Base-by-base conservation (phyloP, 768 basidiomycete genomes). In the Phylloporus sp. region DNA sequence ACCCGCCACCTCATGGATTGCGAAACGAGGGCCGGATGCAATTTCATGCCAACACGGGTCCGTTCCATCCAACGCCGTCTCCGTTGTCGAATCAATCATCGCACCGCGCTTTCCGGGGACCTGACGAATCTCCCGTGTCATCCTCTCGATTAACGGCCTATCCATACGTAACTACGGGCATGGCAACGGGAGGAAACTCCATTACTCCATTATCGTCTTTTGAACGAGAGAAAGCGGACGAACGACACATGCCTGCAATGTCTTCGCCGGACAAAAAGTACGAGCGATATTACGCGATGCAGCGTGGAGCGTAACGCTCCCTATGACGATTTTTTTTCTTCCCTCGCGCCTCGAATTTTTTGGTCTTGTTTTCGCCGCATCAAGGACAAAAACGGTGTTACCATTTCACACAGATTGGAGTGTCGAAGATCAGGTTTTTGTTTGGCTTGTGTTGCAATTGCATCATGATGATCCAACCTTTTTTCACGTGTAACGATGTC, bases 141-240 rank as follows among this genome's bases (percentile, higher is more conserved):
- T 51, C 69, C 20, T 72, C 74, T 38, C 73, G 65, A 48, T 54
- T 64, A 48, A 48, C 50, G 28, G 44, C 57, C n/a, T 68, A 64
- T 38, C 38, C 49, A 13, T 68, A 75, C 40, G 57, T 70, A 43
- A 65, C 71, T 4, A 68, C 78, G 8, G 61, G 66, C 32, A 56
- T 68, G 42, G 49, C 71, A 14, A 58, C 73, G 6, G 66, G 53
- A n/a, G 58, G 58, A 15, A 60, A 46, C 2, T 38, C 55, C 27
- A 57, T 63, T 31, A 31, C 61, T 15, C 63, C 64, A 14, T 46
- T 61, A 1, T 49, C 78, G 31, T 75, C 78, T 0, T 82, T 74
- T 59, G 80, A 82, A 60, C 72, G 80, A 52, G 79, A 80, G 36
- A 70, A 71, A 49, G 75, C 73, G n/a, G 69, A 73, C 38, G 78